Evolutionary conservation across 257 asterid species (phyloP).

Genomic region (Coffea canephora): DNA sequence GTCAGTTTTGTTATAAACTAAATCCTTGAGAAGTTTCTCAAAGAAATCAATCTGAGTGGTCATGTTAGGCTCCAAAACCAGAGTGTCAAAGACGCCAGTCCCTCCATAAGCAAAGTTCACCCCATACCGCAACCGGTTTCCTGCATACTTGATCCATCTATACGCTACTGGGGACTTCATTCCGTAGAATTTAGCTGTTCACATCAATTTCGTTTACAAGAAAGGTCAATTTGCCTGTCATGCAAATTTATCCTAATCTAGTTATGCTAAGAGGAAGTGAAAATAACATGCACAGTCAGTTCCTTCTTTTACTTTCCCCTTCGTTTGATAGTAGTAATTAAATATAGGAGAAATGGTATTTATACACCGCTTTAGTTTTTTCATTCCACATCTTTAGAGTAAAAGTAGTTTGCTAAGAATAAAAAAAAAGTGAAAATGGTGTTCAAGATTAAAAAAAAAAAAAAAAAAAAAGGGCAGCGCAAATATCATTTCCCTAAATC

Average conservation of each 20-base stretch:
- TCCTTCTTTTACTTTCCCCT: background rate
- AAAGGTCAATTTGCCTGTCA: background rate
- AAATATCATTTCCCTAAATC: no score
- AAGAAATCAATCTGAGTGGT: slow-evolving; percentile 67
- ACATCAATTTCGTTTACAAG: background rate
- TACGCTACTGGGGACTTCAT: slow-evolving; percentile 68
- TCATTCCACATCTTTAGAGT: no score
- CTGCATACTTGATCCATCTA: slow-evolving; percentile 55
- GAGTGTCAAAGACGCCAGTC: slow-evolving; percentile 79
- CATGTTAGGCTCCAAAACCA: slow-evolving; percentile 57
- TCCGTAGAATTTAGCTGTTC: slow-evolving; percentile 70
- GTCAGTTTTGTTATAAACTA: slow-evolving; percentile 45
- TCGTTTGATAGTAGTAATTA: background rate
- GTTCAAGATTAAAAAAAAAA: no score
- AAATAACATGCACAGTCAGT: background rate
- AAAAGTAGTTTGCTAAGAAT: no score
- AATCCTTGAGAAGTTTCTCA: slow-evolving; percentile 38
- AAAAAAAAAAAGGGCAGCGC: no score
- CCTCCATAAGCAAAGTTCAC: slow-evolving; percentile 93
- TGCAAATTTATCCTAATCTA: background rate
- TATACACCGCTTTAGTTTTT: no score
- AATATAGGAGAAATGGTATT: no score
- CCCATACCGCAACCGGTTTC: slow-evolving; percentile 45
- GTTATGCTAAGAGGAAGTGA: background rate
- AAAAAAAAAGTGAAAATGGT: no score